A percentile compares a stretch with the other conserved stretches of the same genome.
phyloP scores from a whole-genome alignment of 331 rosid genomes.

The Acacia concinna region DNA sequence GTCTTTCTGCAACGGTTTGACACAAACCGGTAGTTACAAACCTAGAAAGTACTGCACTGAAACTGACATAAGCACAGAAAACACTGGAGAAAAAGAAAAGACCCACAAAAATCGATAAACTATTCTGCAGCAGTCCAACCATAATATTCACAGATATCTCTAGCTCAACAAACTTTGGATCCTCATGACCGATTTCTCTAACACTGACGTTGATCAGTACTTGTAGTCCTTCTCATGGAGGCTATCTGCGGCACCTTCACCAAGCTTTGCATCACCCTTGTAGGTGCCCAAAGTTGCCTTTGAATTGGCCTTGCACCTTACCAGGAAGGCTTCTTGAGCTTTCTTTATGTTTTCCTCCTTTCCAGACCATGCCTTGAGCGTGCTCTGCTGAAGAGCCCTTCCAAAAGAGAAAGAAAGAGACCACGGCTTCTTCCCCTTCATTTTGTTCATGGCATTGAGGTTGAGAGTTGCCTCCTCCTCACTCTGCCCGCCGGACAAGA shows the following conservation, averaged over 20 bases:
- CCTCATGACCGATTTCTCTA: not conserved
- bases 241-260: conserved; percentile 55
- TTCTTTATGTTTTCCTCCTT: conserved; percentile 38
- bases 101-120: not conserved
- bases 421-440: conserved; percentile 63
- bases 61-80: not conserved
- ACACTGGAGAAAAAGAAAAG: not conserved
- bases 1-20: not conserved
- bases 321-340: conserved; percentile 59
- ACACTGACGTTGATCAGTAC: conserved; percentile 34
- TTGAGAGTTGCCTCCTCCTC: conserved; percentile 66
- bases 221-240: conserved; percentile 40
- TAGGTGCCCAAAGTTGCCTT: conserved; percentile 66
- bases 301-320: conserved; percentile 70
- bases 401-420: conserved; percentile 65
- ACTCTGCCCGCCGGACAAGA: conserved; percentile 76
- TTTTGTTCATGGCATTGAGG: conserved; percentile 24
- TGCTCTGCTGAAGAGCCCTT: conserved; percentile 69
- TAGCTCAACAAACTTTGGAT: not conserved
- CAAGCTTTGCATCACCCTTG: conserved; percentile 55
- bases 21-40: not conserved
- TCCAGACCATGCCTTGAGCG: conserved; percentile 52
- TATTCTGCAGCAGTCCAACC: not conserved
- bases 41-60: not conserved
- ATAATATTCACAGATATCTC: not conserved